Base-by-base conservation (phyloP, 495 filamentous ascomycete genomes). In the Apodospora peruviana region DNA sequence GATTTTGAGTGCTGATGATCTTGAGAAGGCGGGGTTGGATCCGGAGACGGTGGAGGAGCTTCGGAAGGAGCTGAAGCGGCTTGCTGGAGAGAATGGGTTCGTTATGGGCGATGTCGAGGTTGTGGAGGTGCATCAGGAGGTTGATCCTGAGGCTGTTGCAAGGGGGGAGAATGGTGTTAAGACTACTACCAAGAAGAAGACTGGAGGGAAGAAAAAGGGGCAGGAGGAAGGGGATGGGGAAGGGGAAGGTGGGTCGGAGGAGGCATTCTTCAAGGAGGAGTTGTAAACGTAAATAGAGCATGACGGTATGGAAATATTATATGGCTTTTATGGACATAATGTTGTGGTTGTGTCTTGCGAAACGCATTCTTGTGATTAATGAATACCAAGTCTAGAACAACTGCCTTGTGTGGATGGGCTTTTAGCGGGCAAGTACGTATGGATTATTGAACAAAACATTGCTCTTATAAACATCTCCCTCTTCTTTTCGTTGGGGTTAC, bases 11-110 rank as follows among this genome's bases (percentile, higher is more conserved):
- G 74, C 78, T 34, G 78, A 85, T 34, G 80, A 85, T 29, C 59
- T 95, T 40, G 77, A 80, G 58, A 81, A 84, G 55, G 67, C 87
- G 50, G 79, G 85, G 18, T 67, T 95, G n/a, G 80, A 85, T 51
- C 77, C 79, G 7, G 74, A 85, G 45, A 73, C 78, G 47, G 66
- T 93, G 2, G 83, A 90, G 45, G 69, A 74, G 47, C 67, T 90
- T 48, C 76, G 73, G 56, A 74, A 81, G 49, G 71, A 85, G 55
- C 50, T 83, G 40, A 61, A 77, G 55, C 64, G 63, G 41, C 43
- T 75, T 10, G 78, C 75, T 1, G 69, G 73, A 14, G 76, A 77
- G 21, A 70, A 73, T 52, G 75, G 70, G 60, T 64, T 78, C 41
- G 65, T 78, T 49, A 65, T 79, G 19, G n/a, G n/a, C n/a, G n/a